Percentiles rank a stretch among this genome's conserved stretches.
These are phyloP conservation scores for Calocybe gambosa DNA, from an alignment of 1,284 basidiomycete species.

Conservation along the genomic window DNA sequence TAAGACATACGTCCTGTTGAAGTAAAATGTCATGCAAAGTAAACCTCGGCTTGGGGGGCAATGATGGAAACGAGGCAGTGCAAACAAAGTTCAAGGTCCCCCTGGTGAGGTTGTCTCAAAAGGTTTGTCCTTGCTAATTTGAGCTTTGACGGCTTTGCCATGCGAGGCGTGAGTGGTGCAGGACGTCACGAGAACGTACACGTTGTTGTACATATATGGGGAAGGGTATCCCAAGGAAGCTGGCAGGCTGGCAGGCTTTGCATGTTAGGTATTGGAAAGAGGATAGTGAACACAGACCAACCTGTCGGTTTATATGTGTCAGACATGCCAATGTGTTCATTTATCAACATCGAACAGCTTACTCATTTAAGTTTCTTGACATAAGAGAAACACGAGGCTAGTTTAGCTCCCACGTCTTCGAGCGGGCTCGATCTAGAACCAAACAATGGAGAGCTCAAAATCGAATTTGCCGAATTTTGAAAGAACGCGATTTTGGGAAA, in stretches of 20 bases:
- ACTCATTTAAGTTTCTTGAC: slow-evolving; percentile 6
- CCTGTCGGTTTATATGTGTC: slow-evolving; percentile 1
- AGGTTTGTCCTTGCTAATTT: neutral
- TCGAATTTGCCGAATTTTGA: neutral
- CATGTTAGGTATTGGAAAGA: neutral
- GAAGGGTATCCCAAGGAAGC: neutral
- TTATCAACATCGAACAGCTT: neutral
- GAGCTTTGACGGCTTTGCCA: neutral
- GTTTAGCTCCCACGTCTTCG: neutral
- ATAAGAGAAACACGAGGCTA: slow-evolving; percentile 2
- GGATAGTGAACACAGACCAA: neutral
- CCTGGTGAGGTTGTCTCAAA: neutral
- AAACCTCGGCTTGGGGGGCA: neutral
- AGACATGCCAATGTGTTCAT: neutral
- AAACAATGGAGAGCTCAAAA: neutral
- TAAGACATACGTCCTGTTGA: slow-evolving; percentile 6
- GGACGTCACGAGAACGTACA: neutral
- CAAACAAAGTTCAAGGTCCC: neutral
- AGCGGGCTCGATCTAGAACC: slow-evolving; percentile 4
- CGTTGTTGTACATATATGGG: neutral
- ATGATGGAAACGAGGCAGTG: neutral
- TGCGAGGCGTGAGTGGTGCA: neutral
- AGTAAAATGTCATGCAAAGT: slow-evolving; percentile 3
- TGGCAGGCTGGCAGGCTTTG: neutral
- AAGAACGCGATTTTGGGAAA: neutral